phyloP scores from a whole-genome alignment of 345 rosid species.

The Acer yangbiense region DNA sequence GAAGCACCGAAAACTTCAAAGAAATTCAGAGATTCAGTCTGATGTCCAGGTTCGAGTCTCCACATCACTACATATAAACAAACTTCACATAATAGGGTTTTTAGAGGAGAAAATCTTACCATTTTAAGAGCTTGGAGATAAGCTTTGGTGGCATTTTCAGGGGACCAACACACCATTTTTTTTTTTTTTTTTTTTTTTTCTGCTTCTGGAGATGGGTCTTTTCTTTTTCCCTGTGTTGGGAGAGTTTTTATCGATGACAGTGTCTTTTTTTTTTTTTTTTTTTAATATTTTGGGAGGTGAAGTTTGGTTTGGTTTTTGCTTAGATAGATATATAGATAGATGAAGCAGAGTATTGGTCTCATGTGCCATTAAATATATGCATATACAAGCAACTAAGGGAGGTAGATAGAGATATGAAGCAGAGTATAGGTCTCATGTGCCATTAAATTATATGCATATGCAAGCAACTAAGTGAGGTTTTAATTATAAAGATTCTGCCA shows the following conservation, averaged over 20 bases:
- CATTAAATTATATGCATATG: slow-evolving; percentile 19
- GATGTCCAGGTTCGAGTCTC: too few species aligned
- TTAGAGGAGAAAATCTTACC: slow-evolving; percentile 24
- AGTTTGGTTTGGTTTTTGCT: neutral
- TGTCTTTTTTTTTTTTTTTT: neutral
- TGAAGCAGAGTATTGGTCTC: neutral
- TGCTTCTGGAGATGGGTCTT: neutral
- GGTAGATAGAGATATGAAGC: neutral
- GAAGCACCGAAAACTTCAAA: too few species aligned
- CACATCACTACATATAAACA: too few species aligned
- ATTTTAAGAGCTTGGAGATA: slow-evolving; percentile 49
- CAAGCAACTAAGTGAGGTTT: slow-evolving; percentile 33
- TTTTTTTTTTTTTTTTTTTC: slow-evolving; percentile 1
- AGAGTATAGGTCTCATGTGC: neutral
- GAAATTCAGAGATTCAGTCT: too few species aligned
- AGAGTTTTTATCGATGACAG: neutral
- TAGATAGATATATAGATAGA: neutral
- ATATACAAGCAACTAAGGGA: too few species aligned
- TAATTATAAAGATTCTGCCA: slow-evolving; percentile 19
- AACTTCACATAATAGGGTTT: too few species aligned
- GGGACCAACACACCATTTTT: slow-evolving; percentile 48
- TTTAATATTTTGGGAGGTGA: neutral
- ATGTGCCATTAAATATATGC: slow-evolving; percentile 3
- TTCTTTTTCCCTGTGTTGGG: neutral
- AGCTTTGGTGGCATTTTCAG: slow-evolving; percentile 66